Evolutionary conservation across 176 grass and related monocot genomes (phyloP).

Genomic region (Puccinellia tenuiflora): DNA sequence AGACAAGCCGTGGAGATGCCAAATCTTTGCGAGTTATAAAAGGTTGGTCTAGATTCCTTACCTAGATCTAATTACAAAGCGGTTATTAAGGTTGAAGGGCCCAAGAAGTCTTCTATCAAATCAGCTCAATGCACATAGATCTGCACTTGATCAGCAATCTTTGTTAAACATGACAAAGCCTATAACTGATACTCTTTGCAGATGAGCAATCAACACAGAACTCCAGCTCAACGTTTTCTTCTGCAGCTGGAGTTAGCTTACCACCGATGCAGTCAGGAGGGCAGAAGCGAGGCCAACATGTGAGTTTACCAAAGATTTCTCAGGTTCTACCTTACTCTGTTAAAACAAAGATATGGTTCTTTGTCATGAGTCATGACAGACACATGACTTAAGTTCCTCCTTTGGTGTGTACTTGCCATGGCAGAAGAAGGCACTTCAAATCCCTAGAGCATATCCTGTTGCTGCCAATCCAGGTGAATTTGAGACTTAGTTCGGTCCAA

Average conservation of each 20-base stretch:
- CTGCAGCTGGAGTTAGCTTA: neutral
- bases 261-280: neutral
- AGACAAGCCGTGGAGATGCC: slow-evolving; percentile 29
- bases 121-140: neutral
- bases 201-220: slow-evolving; percentile 15
- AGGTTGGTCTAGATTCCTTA: slow-evolving; percentile 11
- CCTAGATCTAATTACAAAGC: neutral
- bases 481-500: neutral
- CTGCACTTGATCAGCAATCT: neutral
- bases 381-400: neutral
- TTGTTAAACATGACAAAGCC: neutral
- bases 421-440: slow-evolving; percentile 23
- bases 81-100: neutral
- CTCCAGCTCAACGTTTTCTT: neutral
- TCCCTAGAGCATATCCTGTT: slow-evolving; percentile 8
- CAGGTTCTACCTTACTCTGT: neutral
- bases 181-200: neutral
- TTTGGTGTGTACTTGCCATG: neutral
- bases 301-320: neutral
- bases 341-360: neutral
- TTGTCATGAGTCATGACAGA: neutral
- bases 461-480: slow-evolving; percentile 26
- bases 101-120: neutral
- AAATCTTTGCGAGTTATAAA: slow-evolving; percentile 20
- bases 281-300: slow-evolving; percentile 3